These are phyloP conservation scores for Atkinsonella hypoxylon DNA, from an alignment of 2,329 filamentous ascomycete species.

Conservation along the genomic window DNA sequence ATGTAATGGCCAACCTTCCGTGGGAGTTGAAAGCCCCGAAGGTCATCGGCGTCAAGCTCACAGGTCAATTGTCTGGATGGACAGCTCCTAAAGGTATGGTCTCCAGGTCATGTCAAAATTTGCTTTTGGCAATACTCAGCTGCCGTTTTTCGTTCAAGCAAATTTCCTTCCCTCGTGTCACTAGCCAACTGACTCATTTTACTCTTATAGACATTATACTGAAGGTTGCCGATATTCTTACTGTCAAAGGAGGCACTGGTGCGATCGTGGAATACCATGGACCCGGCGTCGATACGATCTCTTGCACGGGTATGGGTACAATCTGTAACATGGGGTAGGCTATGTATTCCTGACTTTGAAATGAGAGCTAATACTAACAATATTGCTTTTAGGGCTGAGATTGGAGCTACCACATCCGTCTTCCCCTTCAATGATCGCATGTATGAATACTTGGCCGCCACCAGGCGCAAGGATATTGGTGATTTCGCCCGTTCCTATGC, in stretches of 20 bases:
- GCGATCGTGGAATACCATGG: conserved; percentile 69
- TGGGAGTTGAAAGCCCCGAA: conserved; percentile 99
- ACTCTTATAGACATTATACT: conserved; percentile 69
- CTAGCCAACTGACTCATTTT: neutral
- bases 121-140: neutral
- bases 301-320: conserved; percentile 51
- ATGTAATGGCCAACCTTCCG: conserved; percentile 93
- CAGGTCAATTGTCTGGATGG: conserved; percentile 82
- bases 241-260: conserved; percentile 95
- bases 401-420: conserved; percentile 78
- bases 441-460: conserved; percentile 89
- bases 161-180: too few species aligned
- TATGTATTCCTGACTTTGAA: conserved; percentile 13
- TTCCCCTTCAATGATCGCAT: conserved; percentile 98
- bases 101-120: neutral
- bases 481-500: conserved; percentile 81
- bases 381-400: conserved; percentile 41
- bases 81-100: conserved; percentile 74
- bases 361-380: neutral
- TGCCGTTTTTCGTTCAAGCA: too few species aligned
- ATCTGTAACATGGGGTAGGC: conserved; percentile 52
- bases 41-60: conserved; percentile 91
- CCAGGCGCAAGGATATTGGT: conserved; percentile 81
- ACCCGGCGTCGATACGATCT: conserved; percentile 51
- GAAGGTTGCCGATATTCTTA: conserved; percentile 92